Percentiles rank a stretch among this genome's conserved stretches.
Evolutionary conservation across 2,329 filamentous ascomycete species (phyloP).

Genomic region (Pyrenophora seminiperda): DNA sequence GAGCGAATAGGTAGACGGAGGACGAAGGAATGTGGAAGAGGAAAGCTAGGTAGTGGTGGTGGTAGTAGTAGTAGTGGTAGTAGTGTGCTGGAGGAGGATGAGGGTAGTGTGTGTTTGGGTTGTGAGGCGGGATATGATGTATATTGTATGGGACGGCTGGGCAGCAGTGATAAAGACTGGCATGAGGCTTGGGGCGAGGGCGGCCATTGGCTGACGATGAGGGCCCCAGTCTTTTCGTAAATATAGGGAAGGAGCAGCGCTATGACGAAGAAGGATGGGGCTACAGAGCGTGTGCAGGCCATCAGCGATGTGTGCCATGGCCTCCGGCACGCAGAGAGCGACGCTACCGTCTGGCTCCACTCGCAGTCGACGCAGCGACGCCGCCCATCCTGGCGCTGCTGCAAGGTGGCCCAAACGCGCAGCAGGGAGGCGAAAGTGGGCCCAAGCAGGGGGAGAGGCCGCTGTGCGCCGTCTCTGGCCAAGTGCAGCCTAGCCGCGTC

Average conservation of each 20-base stretch:
- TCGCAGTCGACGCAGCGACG: conserved; percentile 3
- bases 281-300: conserved; percentile 39
- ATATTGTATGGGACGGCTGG: conserved; percentile 45
- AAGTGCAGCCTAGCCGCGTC: conserved; percentile 18
- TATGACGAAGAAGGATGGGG: conserved; percentile 47
- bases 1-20: conserved; percentile 16
- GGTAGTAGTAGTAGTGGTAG: conserved; percentile 11
- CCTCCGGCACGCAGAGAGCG: conserved; percentile 29
- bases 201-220: conserved; percentile 34
- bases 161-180: conserved; percentile 42
- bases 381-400: conserved; percentile 24
- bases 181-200: conserved; percentile 19
- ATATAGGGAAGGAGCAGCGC: conserved; percentile 47
- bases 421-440: conserved; percentile 35
- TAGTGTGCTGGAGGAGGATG: conserved; percentile 2
- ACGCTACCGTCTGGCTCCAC: conserved; percentile 32
- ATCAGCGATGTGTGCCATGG: conserved; percentile 37
- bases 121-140: conserved; percentile 47
- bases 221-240: conserved; percentile 42
- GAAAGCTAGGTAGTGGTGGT: conserved; percentile 24
- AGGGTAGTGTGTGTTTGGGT: conserved; percentile 10
- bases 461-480: conserved; percentile 26
- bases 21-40: conserved; percentile 32
- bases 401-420: conserved; percentile 19
- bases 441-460: conserved; percentile 22